Conservation (phyloP, 192 early-diverging fungal genomes). For the Podila epicladia region DNA sequence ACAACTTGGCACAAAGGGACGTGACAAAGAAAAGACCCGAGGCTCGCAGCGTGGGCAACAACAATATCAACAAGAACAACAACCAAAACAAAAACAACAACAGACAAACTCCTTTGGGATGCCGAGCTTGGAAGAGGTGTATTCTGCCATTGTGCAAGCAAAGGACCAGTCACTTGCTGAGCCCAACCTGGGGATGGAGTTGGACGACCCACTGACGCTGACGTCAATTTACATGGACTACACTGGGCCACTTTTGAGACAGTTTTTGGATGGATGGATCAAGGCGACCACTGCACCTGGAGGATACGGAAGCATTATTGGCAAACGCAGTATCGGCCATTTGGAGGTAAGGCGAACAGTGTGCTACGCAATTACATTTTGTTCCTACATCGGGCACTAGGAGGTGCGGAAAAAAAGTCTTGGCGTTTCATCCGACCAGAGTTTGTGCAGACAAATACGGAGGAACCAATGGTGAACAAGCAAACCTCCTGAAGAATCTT, state of each 20-base stretch:
- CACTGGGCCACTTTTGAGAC: constrained; percentile 15
- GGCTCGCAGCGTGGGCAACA: background rate
- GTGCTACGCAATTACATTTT: background rate
- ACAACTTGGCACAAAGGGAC: background rate
- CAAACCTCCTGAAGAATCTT: too few relatives aligned
- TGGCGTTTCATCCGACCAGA: constrained; percentile 13
- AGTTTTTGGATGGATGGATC: constrained; percentile 39
- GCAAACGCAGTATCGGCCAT: constrained; percentile 20
- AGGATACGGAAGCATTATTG: constrained; percentile 37
- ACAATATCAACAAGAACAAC: constrained; percentile 1
- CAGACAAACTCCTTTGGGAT: background rate
- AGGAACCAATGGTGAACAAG: too few relatives aligned
- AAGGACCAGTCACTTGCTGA: constrained; percentile 14
- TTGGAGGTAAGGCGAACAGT: constrained; percentile 23
- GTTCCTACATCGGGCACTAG: too few relatives aligned
- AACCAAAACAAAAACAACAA: constrained; percentile 1
- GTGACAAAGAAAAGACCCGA: background rate
- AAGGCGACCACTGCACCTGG: constrained; percentile 10
- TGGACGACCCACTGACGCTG: constrained; percentile 7
- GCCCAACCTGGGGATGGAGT: background rate
- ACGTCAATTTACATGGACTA: constrained; percentile 23
- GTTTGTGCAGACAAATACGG: background rate
- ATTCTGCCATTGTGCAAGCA: constrained; percentile 9
- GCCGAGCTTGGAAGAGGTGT: constrained; percentile 21
- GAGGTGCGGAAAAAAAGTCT: constrained; percentile 8